A percentile compares a stretch with the other conserved stretches of the same genome.
Evolutionary conservation across 2,329 filamentous ascomycete species (phyloP).

Genomic region (Cercospora nicotianae): DNA sequence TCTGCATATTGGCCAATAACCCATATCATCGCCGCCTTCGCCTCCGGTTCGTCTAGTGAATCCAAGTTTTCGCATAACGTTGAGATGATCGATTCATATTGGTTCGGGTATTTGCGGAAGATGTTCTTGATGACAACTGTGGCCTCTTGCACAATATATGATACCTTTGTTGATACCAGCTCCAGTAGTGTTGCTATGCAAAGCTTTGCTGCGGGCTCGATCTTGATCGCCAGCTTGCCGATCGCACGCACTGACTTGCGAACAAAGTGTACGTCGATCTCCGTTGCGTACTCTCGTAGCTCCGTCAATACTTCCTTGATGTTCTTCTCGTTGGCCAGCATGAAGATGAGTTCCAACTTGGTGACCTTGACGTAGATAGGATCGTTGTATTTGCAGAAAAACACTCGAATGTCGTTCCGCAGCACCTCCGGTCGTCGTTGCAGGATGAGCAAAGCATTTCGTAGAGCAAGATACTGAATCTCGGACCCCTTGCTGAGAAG

Average conservation of each 20-base stretch:
- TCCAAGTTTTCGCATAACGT: slow-evolving; percentile 95
- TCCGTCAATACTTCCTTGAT: slow-evolving; percentile 95
- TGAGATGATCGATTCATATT: slow-evolving; percentile 96
- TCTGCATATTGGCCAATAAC: slow-evolving; percentile 98
- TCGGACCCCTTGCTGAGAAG: slow-evolving; percentile 93
- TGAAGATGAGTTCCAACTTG: slow-evolving; percentile 97
- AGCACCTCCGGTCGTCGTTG: slow-evolving; percentile 91
- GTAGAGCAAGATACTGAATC: slow-evolving; percentile 93
- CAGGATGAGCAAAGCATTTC: slow-evolving; percentile 90
- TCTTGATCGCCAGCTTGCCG: slow-evolving; percentile 97
- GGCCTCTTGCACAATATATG: slow-evolving; percentile 97
- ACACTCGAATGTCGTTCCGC: slow-evolving; percentile 94
- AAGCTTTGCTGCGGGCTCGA: slow-evolving; percentile 83
- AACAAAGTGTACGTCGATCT: slow-evolving; percentile 98
- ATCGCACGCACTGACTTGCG: slow-evolving; percentile 97
- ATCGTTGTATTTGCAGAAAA: slow-evolving; percentile 99
- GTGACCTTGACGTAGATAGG: slow-evolving; percentile 99
- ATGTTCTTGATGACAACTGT: slow-evolving; percentile 99
- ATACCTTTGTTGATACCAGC: slow-evolving; percentile 94
- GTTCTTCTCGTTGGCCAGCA: slow-evolving; percentile 93
- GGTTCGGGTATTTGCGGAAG: slow-evolving; percentile 97
- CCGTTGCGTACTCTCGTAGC: slow-evolving; percentile 90
- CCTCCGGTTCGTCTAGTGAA: slow-evolving; percentile 93
- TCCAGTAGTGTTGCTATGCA: slow-evolving; percentile 94
- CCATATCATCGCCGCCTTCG: slow-evolving; percentile 98